Evolutionary conservation across 192 early-diverging fungal species (phyloP), one percentile per base, ranked within the genome.

Genomic region (Gigaspora rosea): DNA sequence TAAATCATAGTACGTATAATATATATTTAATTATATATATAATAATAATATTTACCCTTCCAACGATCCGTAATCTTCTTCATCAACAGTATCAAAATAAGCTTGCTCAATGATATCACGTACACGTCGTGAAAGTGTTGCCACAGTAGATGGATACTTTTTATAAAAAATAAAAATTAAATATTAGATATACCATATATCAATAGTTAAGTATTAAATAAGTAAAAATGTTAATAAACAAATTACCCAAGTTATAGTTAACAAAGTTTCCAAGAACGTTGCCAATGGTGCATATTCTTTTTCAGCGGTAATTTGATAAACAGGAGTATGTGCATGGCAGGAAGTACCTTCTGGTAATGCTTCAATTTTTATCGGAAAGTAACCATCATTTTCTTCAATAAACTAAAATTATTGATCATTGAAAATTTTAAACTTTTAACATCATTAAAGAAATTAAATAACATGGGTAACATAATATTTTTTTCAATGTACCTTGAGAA

Each of bases 141-240:
- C 94, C 0, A 96, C 95, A 0, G 95, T 92, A 7, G 91, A 87
- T 51, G 94, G 95, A 75, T 96, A 96, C 93, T 90, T 51, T 32
- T 8, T 9, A 67, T 13, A 33, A 46, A 35, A 41, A 49, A 48
- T 12, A 47, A 18, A 57, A 18, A 46, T 48, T 9, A 57, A 27
- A 27, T 0, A 27, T 27, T 27, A 27, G 27, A 27, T 27, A 27
- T 27, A 1, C 27, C 0, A 27, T 27, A 27, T 27, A 27, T 27
- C 27, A 27, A 27, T 27, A 27, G 27, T 27, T 27, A 27, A n/a
- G 27, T 27, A 27, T 1, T 27, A 27, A 27, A 27, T 27, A 27
- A 0, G 27, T 5, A 68, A 33, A 72, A 66, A 59, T 22, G 4
- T 22, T 54, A 12, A 4, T 36, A 48, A 5, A 13, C 1, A 12